phyloP scores from a whole-genome alignment of 257 asterid genomes.

The Lycium barbarum region DNA sequence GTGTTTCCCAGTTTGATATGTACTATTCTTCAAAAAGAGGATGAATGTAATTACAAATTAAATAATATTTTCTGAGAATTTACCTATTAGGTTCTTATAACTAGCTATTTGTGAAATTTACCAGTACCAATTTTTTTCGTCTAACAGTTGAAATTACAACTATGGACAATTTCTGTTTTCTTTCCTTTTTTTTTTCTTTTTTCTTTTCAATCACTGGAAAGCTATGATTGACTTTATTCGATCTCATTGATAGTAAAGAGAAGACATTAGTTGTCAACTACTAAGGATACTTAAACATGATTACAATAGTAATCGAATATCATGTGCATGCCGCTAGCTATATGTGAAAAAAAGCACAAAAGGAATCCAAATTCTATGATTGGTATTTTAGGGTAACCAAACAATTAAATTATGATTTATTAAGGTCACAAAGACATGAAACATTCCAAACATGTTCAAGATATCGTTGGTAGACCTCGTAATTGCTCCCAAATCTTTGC shows the following conservation, averaged over 20 bases:
- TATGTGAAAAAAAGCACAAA: constrained; percentile 4
- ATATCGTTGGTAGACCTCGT: constrained; percentile 36
- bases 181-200: no score
- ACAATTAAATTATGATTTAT: constrained; percentile 28
- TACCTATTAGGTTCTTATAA: neutral
- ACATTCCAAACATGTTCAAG: constrained; percentile 32
- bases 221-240: neutral
- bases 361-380: constrained; percentile 17
- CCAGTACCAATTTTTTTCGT: neutral
- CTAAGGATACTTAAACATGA: constrained; percentile 30
- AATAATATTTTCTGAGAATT: neutral
- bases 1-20: no score
- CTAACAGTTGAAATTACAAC: neutral
- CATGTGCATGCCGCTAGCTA: constrained; percentile 35
- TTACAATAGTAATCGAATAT: constrained; percentile 12
- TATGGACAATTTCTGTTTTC: neutral
- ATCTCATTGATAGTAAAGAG: neutral
- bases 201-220: neutral
- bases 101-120: constrained; percentile 7
- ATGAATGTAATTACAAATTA: neutral
- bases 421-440: constrained; percentile 1
- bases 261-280: constrained; percentile 25
- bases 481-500: constrained; percentile 17
- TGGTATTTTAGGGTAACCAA: constrained; percentile 30
- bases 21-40: no score